These are phyloP conservation scores for Fusarium protoensiforme DNA, from an alignment of 2,329 filamentous ascomycete species.

Conservation along the genomic window DNA sequence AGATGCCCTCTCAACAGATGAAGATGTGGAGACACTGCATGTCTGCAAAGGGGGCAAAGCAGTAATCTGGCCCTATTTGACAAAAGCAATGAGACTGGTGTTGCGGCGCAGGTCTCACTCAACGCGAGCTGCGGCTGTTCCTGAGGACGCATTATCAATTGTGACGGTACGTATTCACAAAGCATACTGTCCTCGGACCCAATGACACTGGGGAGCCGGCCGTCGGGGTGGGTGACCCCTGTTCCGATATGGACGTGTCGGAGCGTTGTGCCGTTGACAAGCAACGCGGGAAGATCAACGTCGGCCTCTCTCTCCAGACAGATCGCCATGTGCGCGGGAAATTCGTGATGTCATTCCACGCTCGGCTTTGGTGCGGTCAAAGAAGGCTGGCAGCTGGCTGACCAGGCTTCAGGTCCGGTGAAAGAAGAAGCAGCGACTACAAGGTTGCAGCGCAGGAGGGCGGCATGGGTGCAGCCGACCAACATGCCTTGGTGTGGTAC, in stretches of 20 bases:
- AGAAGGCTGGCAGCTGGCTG: background rate
- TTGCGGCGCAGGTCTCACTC: constrained; percentile 37
- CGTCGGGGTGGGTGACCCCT: constrained; percentile 5
- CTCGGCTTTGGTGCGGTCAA: background rate
- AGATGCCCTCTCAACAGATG: constrained; percentile 22
- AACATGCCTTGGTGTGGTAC: constrained; percentile 4
- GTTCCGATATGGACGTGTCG: constrained; percentile 26
- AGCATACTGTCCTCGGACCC: constrained; percentile 1
- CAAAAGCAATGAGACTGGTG: constrained; percentile 29
- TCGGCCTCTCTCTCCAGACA: constrained; percentile 1
- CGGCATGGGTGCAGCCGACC: constrained; percentile 6
- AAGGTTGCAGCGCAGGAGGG: background rate
- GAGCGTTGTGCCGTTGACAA: background rate
- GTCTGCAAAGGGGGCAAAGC: constrained; percentile 7
- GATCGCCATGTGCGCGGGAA: background rate
- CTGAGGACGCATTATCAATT: constrained; percentile 22
- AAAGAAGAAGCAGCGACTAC: background rate
- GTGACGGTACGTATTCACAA: background rate
- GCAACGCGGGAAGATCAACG: constrained; percentile 7
- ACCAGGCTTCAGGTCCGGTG: background rate
- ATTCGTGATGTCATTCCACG: constrained; percentile 29
- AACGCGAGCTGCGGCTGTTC: constrained; percentile 31
- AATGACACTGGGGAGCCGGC: background rate
- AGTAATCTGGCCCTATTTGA: constrained; percentile 21
- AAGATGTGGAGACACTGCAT: constrained; percentile 33